phyloP scores from a whole-genome alignment of 768 basidiomycete genomes.

The Mycena kentingensis region DNA sequence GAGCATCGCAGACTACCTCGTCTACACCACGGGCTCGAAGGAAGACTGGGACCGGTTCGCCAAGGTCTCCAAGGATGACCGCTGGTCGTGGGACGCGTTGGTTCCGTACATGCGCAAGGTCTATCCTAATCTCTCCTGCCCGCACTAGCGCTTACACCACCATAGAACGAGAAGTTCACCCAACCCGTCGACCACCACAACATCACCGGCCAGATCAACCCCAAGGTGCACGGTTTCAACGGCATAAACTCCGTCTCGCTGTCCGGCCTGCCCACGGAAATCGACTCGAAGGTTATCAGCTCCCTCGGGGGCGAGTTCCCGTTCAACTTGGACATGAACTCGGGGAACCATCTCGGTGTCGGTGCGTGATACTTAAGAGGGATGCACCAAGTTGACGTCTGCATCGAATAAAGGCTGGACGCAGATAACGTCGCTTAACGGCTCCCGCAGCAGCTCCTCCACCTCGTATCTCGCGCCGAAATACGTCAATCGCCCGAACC shows the following conservation, averaged over 20 bases:
- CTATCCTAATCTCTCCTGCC: neutral
- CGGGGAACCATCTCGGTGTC: slow-evolving; percentile 26
- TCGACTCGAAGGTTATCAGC: slow-evolving; percentile 27
- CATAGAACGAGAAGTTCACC: slow-evolving; percentile 29
- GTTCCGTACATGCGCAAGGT: slow-evolving; percentile 23
- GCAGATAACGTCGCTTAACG: slow-evolving; percentile 24
- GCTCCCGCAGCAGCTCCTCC: slow-evolving; percentile 32
- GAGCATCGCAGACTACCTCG: slow-evolving; percentile 16
- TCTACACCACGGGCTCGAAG: slow-evolving; percentile 21
- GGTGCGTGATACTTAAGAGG: slow-evolving; percentile 5
- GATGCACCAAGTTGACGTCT: neutral
- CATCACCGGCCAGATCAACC: slow-evolving; percentile 28
- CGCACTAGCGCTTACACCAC: neutral
- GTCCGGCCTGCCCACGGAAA: slow-evolving; percentile 21
- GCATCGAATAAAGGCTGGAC: slow-evolving; percentile 22
- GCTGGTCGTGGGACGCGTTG: slow-evolving; percentile 27
- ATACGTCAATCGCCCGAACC: slow-evolving; percentile 30
- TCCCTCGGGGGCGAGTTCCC: slow-evolving; percentile 32
- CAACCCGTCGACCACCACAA: slow-evolving; percentile 34
- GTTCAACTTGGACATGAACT: slow-evolving; percentile 37
- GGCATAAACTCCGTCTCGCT: slow-evolving; percentile 28
- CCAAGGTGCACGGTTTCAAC: slow-evolving; percentile 26
- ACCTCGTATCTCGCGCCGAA: slow-evolving; percentile 33
- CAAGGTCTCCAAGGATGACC: slow-evolving; percentile 17
- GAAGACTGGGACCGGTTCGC: slow-evolving; percentile 26